Conservation (phyloP, 2,329 filamentous ascomycete genomes). For the Xylaria digitata region DNA sequence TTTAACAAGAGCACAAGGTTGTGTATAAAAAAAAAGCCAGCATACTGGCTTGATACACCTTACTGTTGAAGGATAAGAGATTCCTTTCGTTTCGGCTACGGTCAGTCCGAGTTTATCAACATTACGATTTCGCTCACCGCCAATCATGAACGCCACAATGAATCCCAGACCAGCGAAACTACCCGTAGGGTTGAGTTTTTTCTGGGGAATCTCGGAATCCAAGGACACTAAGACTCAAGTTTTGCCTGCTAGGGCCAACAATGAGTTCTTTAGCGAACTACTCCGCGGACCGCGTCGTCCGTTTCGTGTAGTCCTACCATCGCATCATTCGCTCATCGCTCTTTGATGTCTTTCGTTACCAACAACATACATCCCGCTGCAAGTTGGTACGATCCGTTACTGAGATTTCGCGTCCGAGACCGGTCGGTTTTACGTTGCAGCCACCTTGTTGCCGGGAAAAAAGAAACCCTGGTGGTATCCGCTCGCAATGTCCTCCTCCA, state of each 20-base stretch:
- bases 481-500: conserved; percentile 34
- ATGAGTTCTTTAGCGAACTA: not conserved
- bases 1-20: not conserved
- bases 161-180: conserved; percentile 6
- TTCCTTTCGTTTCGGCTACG: conserved; percentile 14
- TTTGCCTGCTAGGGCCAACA: conserved; percentile 19
- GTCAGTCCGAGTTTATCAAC: conserved; percentile 17
- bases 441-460: conserved; percentile 30
- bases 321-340: conserved; percentile 1
- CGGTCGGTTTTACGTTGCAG: conserved; percentile 33
- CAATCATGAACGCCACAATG: conserved; percentile 23
- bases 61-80: conserved; percentile 1
- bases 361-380: conserved; percentile 6
- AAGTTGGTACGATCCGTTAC: conserved; percentile 11
- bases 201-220: conserved; percentile 9
- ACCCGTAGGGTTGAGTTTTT: not conserved
- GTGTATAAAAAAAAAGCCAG: conserved; percentile 8
- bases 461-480: conserved; percentile 30
- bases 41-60: conserved; percentile 15
- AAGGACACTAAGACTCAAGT: conserved; percentile 1
- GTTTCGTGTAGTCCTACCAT: conserved; percentile 5
- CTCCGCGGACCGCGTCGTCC: not conserved
- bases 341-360: not conserved
- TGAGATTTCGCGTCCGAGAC: conserved; percentile 30
- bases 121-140: conserved; percentile 32